Evolutionary conservation across 257 asterid species (phyloP).

Genomic region (Leptodermis oblonga): DNA sequence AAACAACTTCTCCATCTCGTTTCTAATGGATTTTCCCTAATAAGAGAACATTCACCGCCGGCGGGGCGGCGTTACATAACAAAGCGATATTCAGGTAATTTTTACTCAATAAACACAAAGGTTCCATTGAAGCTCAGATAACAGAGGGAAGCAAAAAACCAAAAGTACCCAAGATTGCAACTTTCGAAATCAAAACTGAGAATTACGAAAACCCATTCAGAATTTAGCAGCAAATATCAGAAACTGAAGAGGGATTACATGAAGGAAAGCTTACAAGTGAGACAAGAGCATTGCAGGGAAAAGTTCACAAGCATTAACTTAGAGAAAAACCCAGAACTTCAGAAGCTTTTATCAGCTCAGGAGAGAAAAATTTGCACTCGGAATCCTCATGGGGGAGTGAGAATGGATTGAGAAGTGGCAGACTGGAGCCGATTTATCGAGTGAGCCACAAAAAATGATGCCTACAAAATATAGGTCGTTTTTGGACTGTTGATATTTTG

Average conservation of each 20-base stretch:
- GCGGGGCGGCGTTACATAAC: not conserved
- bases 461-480: not conserved
- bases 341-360: not conserved
- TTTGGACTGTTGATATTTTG: not conserved
- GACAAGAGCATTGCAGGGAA: conserved; percentile 41
- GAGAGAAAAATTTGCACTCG: not conserved
- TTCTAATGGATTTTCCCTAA: not conserved
- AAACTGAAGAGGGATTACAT: not conserved
- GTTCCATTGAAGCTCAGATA: not conserved
- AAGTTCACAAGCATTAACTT: not conserved
- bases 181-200: not conserved
- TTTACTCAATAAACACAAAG: not conserved
- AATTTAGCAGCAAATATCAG: not conserved
- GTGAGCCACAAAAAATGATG: not conserved
- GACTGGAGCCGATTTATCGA: too few relatives aligned
- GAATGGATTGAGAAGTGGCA: not conserved
- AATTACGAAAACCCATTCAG: conserved; percentile 10
- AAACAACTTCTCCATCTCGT: not conserved
- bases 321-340: not conserved
- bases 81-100: not conserved
- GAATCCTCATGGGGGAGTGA: not conserved
- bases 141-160: not conserved
- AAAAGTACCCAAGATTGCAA: conserved; percentile 6
- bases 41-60: not conserved
- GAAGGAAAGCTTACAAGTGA: conserved; percentile 38